phyloP scores from a whole-genome alignment of 164 flowering plant species.

The Tinospora cordifolia region DNA sequence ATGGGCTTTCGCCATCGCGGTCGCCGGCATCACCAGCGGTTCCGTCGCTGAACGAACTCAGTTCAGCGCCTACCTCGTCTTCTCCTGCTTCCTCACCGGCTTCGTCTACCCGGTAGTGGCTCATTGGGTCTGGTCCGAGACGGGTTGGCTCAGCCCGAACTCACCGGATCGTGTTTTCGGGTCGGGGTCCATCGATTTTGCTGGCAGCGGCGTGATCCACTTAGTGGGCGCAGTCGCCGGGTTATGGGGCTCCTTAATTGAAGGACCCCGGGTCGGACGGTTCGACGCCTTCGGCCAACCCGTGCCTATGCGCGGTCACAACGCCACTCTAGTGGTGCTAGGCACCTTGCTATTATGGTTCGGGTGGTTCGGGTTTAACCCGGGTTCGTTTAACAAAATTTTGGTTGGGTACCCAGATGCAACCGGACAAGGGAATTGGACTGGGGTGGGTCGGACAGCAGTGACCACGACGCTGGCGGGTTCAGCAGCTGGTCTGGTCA shows the following conservation, averaged over 20 bases:
- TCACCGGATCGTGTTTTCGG: no score
- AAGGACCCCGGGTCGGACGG: constrained; percentile 69
- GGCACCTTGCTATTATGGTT: constrained; percentile 77
- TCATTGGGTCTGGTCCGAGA: constrained; percentile 79
- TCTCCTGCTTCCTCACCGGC: constrained; percentile 61
- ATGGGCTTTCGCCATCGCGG: constrained; percentile 84
- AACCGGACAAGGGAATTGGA: no score
- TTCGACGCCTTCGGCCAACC: constrained; percentile 45
- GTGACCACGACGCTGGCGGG: constrained; percentile 77
- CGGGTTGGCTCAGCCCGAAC: constrained; percentile 66
- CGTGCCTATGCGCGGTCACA: constrained; percentile 52
- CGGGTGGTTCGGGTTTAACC: constrained; percentile 85
- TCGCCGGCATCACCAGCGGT: constrained; percentile 79
- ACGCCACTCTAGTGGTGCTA: constrained; percentile 56
- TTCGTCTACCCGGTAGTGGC: constrained; percentile 73
- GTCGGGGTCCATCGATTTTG: constrained; percentile 64
- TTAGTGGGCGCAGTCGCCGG: constrained; percentile 75
- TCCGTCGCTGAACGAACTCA: constrained; percentile 78
- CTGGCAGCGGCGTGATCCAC: constrained; percentile 73
- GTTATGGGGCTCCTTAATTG: constrained; percentile 65
- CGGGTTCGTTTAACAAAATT: constrained; percentile 58
- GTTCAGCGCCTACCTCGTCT: constrained; percentile 63
- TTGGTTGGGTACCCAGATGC: constrained; percentile 18
- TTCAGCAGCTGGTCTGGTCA: constrained; percentile 57
- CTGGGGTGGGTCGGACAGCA: constrained; percentile 34